A percentile compares a stretch with the other conserved stretches of the same genome.
These are phyloP conservation scores for Aegilops sharonensis DNA, from an alignment of 176 grass and related monocot species.

Conservation along the genomic window DNA sequence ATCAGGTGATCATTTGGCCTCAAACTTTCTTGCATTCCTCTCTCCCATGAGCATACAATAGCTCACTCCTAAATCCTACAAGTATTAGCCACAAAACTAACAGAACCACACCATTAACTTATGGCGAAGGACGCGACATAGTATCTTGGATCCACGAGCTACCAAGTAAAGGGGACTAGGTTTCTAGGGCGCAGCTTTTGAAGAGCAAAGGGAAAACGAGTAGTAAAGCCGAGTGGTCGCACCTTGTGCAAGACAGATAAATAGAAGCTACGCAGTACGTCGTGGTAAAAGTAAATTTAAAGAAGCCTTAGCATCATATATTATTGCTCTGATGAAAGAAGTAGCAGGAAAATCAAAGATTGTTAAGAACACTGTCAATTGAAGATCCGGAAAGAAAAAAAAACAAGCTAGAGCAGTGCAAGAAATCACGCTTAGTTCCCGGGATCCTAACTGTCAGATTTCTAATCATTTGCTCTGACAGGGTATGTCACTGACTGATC, in stretches of 20 bases:
- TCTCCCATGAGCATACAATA: constrained; percentile 40
- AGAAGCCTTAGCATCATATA: neutral
- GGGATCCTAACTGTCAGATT: constrained; percentile 45
- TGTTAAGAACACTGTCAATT: constrained; percentile 8
- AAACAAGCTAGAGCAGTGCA: constrained; percentile 7
- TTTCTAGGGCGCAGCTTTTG: constrained; percentile 68
- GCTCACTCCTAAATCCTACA: neutral
- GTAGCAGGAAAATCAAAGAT: neutral
- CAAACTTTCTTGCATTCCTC: neutral
- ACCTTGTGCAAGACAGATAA: constrained; percentile 33
- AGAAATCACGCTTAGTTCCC: constrained; percentile 35
- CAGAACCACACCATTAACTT: neutral
- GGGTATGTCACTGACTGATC: constrained; percentile 29
- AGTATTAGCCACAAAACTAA: neutral
- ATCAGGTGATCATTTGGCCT: constrained; percentile 24
- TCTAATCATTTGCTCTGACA: constrained; percentile 43
- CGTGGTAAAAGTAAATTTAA: constrained; percentile 14
- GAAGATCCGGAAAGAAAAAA: neutral
- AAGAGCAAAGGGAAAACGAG: constrained; percentile 44
- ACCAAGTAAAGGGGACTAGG: constrained; percentile 51
- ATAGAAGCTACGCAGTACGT: constrained; percentile 23
- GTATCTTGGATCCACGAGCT: constrained; percentile 40
- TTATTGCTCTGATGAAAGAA: neutral
- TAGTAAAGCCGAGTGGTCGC: constrained; percentile 47
- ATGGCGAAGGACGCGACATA: neutral